These are phyloP conservation scores for Rhytidiadelphus loreus DNA, from an alignment of 225 moss, liverwort and hornwort genomes.

Conservation along the genomic window DNA sequence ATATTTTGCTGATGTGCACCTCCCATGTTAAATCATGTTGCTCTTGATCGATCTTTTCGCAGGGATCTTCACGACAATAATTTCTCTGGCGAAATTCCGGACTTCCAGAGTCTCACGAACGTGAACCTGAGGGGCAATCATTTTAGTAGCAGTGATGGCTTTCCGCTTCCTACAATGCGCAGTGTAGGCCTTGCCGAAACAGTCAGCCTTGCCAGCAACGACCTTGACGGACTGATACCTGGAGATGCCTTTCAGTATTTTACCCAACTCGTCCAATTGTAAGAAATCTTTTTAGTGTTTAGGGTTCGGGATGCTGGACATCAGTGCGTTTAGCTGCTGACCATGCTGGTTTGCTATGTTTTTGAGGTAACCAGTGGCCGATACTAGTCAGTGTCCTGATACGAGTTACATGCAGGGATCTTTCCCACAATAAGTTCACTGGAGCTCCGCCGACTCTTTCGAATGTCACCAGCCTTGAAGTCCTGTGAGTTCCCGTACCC, in stretches of 20 bases:
- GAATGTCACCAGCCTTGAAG: not conserved
- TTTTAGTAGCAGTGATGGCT: not conserved
- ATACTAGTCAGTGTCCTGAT: not conserved
- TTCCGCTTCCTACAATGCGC: not conserved
- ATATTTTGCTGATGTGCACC: too few relatives aligned
- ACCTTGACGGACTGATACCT: not conserved
- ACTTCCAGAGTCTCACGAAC: not conserved
- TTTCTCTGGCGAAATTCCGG: not conserved
- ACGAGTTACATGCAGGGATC: not conserved
- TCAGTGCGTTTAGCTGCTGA: not conserved
- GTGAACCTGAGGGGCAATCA: not conserved
- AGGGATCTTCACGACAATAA: conserved; percentile 1
- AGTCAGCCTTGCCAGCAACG: not conserved
- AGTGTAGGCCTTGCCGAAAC: not conserved
- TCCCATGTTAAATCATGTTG: not conserved
- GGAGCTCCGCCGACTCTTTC: not conserved
- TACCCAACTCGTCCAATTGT: not conserved
- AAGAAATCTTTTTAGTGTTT: not conserved
- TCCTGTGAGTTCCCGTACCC: not conserved
- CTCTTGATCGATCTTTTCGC: not conserved
- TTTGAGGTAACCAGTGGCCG: not conserved
- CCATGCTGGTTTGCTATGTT: not conserved
- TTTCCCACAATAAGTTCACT: not conserved
- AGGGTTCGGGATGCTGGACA: not conserved
- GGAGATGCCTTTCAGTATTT: not conserved